Percentiles rank a stretch among this genome's conserved stretches.
Evolutionary conservation across 2,329 filamentous ascomycete species (phyloP).

Genomic region (Aspergillus uvarum): DNA sequence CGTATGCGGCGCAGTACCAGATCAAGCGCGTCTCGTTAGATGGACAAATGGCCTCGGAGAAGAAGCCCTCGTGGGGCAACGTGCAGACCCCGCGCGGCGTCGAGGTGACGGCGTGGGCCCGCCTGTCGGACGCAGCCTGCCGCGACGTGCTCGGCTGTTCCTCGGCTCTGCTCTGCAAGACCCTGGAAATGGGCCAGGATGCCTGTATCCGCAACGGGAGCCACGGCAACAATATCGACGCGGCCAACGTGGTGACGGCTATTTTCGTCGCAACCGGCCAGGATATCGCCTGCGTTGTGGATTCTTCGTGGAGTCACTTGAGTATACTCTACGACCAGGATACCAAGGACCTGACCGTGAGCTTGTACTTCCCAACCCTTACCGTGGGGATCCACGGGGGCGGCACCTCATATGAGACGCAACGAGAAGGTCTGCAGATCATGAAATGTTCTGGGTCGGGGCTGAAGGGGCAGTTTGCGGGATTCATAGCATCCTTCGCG

Average conservation of each 20-base stretch:
- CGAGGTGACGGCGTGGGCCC: slow-evolving; percentile 28
- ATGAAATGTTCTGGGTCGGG: slow-evolving; percentile 23
- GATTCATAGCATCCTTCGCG: slow-evolving; percentile 27
- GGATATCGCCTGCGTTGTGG: slow-evolving; percentile 22
- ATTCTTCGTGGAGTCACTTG: slow-evolving; percentile 24
- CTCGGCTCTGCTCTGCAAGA: slow-evolving; percentile 15
- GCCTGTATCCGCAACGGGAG: slow-evolving; percentile 20
- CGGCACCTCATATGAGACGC: slow-evolving; percentile 24
- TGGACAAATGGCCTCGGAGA: slow-evolving; percentile 26
- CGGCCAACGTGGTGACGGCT: slow-evolving; percentile 22
- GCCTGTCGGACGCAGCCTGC: slow-evolving; percentile 19
- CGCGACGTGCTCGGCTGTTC: slow-evolving; percentile 19
- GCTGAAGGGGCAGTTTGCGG: slow-evolving; percentile 26
- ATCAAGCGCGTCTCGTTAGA: slow-evolving; percentile 18
- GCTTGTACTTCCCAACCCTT: slow-evolving; percentile 27
- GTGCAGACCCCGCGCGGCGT: slow-evolving; percentile 24
- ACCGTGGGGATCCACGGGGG: slow-evolving; percentile 29
- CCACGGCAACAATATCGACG: slow-evolving; percentile 21
- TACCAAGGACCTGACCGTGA: slow-evolving; percentile 21
- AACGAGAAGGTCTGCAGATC: slow-evolving; percentile 27
- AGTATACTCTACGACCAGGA: slow-evolving; percentile 20
- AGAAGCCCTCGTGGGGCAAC: slow-evolving; percentile 28
- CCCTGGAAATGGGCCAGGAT: slow-evolving; percentile 13
- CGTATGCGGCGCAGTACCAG: not conserved
- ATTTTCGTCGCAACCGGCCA: slow-evolving; percentile 28